phyloP scores from a whole-genome alignment of 2,329 filamentous ascomycete genomes.

The Aspergillus floridensis region DNA sequence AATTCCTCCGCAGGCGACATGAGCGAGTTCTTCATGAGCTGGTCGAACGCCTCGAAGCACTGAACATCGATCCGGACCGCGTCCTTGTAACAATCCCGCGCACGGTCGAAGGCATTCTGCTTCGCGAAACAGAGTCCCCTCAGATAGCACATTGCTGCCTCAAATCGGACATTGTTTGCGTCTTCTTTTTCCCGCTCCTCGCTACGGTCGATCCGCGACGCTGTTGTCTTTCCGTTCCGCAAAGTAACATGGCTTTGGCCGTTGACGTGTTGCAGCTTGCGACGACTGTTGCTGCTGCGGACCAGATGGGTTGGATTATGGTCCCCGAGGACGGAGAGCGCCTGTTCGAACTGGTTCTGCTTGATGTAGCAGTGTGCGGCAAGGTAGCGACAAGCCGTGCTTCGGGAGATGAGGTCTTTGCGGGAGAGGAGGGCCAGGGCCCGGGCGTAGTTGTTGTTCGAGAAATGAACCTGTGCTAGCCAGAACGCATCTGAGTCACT shows the following conservation, averaged over 20 bases:
- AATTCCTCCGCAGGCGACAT: constrained; percentile 88
- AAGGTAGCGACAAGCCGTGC: constrained; percentile 85
- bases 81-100: constrained; percentile 98
- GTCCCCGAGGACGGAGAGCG: constrained; percentile 80
- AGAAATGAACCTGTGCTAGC: constrained; percentile 97
- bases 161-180: constrained; percentile 73
- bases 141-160: constrained; percentile 96
- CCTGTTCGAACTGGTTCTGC: constrained; percentile 85
- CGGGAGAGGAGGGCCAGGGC: constrained; percentile 82
- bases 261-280: constrained; percentile 69
- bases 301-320: constrained; percentile 91
- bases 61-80: constrained; percentile 95
- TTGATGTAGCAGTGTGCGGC: constrained; percentile 93
- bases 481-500: constrained; percentile 94
- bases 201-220: constrained; percentile 54
- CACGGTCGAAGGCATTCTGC: constrained; percentile 93
- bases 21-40: constrained; percentile 93
- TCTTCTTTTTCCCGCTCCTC: constrained; percentile 68
- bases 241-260: constrained; percentile 52
- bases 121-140: constrained; percentile 93
- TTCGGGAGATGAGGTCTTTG: constrained; percentile 73
- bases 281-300: constrained; percentile 62
- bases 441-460: constrained; percentile 89
- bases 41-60: constrained; percentile 97
- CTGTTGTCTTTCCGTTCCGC: constrained; percentile 46